phyloP scores from a whole-genome alignment of 306 rosid genomes.

The Delonix regia region DNA sequence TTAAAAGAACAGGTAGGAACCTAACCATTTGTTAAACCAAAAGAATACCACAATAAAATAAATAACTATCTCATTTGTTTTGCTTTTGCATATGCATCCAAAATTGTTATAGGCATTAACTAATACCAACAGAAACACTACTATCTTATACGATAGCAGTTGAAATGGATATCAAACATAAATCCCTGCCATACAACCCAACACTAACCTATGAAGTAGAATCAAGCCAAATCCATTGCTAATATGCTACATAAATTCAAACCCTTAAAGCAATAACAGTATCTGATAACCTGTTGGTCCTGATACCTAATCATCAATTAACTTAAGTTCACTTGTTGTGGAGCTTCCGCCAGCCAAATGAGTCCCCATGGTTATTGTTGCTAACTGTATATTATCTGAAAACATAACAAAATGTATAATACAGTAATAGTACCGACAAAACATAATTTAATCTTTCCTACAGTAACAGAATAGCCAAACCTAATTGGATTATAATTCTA shows the following conservation, averaged over 20 bases:
- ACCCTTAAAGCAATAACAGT: no score
- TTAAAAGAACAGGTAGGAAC: neutral
- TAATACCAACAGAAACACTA: neutral
- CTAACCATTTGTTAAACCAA: neutral
- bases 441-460: neutral
- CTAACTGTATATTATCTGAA: constrained; percentile 35
- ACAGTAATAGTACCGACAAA: neutral
- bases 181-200: neutral
- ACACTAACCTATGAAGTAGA: neutral
- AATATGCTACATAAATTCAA: constrained; percentile 3
- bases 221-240: neutral
- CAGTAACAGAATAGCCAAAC: neutral
- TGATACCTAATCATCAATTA: no score
- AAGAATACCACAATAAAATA: neutral
- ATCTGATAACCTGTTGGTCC: no score
- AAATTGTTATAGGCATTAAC: neutral
- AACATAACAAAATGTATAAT: constrained; percentile 20
- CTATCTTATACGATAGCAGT: neutral
- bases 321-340: constrained; percentile 43
- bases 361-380: constrained; percentile 30
- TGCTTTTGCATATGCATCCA: neutral
- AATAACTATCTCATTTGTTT: neutral
- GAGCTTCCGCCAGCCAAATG: constrained; percentile 33
- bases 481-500: neutral
- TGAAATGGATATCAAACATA: constrained; percentile 2